Evolutionary conservation across 352 stramenopile species (phyloP), one percentile per base, ranked within the genome.

Genomic region (Pythium periplocum): DNA sequence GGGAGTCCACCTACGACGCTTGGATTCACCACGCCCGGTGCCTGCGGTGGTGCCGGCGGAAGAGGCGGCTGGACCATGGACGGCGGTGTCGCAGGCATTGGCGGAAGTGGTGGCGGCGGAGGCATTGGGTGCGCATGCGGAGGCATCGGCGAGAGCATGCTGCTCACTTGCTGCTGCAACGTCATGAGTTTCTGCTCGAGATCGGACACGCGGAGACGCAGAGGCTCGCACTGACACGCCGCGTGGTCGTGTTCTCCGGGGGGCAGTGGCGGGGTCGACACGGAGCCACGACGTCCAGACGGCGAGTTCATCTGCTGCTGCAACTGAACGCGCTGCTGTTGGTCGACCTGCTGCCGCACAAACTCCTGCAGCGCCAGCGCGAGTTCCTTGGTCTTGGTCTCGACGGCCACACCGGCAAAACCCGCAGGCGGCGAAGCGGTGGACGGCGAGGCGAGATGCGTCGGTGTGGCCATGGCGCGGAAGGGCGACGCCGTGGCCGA

Each of bases 281-380:
- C 17, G 17, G 17, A 26, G 17, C 17, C 17, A 26, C 17, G 17
- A 26, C 17, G 17, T 26, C 17, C 17, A 33, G 17, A 53, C 40
- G 8, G 30, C 50, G 43, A 56, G n/a, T 2, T 48, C 38, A 48
- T 35, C n/a, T 43, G 50, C 49, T 38, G 40, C n/a, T 62, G 53
- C 39, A 37, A 51, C 43, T 47, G 45, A 8, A 12, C 7, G 32
- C 46, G 17, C 48, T 54, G 26, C 53, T 69, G 67, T 34, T 56
- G 55, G 17, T 71, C 72, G 10, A 87, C 37, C 2, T 77, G 66
- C 32, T 65, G 56, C 7, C 69, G 48, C 0, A 89, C 65, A 10
- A 89, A 68, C 9, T 78, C 64, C 45, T 86, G 75, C 12, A 89
- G 57, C 30, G 78, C 78, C n/a, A 69, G 45, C 32, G 78, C 77